A percentile compares a stretch with the other conserved stretches of the same genome.
phyloP scores from a whole-genome alignment of 2,329 filamentous ascomycete species.

The Epichloe elymi region DNA sequence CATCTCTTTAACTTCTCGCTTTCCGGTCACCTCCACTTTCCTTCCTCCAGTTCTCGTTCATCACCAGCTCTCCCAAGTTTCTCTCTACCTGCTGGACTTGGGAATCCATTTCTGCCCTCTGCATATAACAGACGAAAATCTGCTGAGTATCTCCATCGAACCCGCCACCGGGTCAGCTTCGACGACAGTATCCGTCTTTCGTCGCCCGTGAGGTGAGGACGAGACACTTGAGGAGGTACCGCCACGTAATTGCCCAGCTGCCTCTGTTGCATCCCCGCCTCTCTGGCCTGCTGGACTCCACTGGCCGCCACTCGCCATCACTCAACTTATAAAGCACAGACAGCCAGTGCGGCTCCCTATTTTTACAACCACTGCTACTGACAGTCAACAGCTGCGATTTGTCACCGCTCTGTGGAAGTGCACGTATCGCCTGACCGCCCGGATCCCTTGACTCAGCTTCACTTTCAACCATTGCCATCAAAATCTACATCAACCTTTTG shows the following conservation, averaged over 20 bases:
- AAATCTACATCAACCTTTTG: neutral
- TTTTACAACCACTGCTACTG: neutral
- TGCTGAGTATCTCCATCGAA: neutral
- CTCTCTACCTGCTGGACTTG: no score
- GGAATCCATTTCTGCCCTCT: neutral
- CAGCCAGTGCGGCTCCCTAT: neutral
- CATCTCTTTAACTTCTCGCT: neutral
- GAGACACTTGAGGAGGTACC: no score
- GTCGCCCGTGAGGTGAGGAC: neutral
- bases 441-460: neutral
- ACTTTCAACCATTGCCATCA: neutral
- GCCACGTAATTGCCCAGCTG: constrained; percentile 1
- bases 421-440: neutral
- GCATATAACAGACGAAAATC: neutral
- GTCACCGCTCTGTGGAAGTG: constrained; percentile 2
- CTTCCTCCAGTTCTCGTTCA: neutral
- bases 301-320: neutral
- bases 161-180: neutral
- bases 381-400: neutral
- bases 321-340: neutral
- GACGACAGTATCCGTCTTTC: neutral
- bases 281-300: neutral
- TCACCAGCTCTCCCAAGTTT: neutral
- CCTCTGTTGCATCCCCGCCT: neutral
- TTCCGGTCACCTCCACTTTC: neutral